These are phyloP conservation scores for Chaetomiaceae sp. DNA, from an alignment of 2,329 filamentous ascomycete species.

Conservation along the genomic window DNA sequence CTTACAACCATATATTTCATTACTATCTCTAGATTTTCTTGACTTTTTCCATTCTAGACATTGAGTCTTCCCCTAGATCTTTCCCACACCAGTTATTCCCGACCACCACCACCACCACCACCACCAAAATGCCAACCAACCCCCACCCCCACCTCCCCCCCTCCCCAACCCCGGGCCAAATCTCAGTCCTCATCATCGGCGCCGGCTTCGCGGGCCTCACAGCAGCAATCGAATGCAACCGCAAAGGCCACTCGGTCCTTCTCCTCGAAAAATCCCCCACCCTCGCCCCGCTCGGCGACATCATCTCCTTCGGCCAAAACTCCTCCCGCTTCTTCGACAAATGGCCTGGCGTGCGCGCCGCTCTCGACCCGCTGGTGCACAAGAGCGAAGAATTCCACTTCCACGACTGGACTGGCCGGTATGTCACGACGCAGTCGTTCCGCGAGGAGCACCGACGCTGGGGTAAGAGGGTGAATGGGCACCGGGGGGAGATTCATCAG, in stretches of 20 bases:
- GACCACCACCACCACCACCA: neutral
- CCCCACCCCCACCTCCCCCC: conserved; percentile 10
- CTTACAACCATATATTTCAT: too few relatives aligned
- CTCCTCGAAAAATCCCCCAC: conserved; percentile 43
- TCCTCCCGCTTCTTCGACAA: conserved; percentile 51
- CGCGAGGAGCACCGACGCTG: conserved; percentile 29
- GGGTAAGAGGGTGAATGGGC: conserved; percentile 48
- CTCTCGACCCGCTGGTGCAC: conserved; percentile 46
- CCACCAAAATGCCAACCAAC: neutral
- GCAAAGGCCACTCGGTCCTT: conserved; percentile 46
- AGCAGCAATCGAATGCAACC: conserved; percentile 52
- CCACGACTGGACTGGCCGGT: conserved; percentile 41
- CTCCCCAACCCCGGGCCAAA: conserved; percentile 37
- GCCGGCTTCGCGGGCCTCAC: conserved; percentile 53
- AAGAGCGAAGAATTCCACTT: conserved; percentile 36
- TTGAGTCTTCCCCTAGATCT: neutral
- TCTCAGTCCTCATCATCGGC: conserved; percentile 43
- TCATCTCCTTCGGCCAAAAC: conserved; percentile 53
- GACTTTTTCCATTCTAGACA: too few relatives aligned
- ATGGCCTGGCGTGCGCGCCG: conserved; percentile 47
- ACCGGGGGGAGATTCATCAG: conserved; percentile 48
- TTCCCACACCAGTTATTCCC: neutral
- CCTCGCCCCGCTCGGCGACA: conserved; percentile 43
- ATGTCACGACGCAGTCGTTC: conserved; percentile 42
- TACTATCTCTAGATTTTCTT: too few relatives aligned